Base-by-base conservation (phyloP, 192 early-diverging fungal genomes). In the Coemansia sp. region DNA sequence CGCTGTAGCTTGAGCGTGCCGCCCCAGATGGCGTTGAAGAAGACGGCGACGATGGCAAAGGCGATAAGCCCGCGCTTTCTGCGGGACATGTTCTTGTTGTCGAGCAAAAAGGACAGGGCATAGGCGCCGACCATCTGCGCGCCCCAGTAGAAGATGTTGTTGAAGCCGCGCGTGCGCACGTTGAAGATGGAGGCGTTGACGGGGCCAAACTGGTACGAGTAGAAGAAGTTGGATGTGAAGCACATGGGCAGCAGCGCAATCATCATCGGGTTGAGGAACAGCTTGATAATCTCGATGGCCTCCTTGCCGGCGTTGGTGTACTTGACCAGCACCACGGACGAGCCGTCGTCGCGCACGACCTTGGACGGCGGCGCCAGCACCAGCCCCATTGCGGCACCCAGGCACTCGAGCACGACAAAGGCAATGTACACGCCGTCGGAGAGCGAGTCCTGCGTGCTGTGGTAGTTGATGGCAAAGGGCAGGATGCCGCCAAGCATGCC, bases 181-280 rank as follows among this genome's bases (percentile, higher is more conserved):
- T 81, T 84, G 67, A 89, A 90, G 61, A 85, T 80, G 14, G 68
- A 69, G 9, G 78, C 86, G 60, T 90, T 87, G 65, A 85, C 78
- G 43, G 64, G 74, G 33, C 78, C 69, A 75, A 89, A 87, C 72
- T 92, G 88, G 73, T 90, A 90, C 5, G 83, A 81, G 73, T 92
- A 92, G 80, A 87, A 92, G 84, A 89, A 92, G 74, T 92, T 92
- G 50, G 84, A 85, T 17, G 81, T 81, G 58, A 85, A 66, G 77
- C 88, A 90, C 68, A 87, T 78, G 17, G 88, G 88, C 41, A 83
- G 69, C 46, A 92, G 64, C 34, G 73, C 38, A 11, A 89, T 23
- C 80, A 89, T 87, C 27, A 67, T 56, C 76, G 78, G 81, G 57
- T 88, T 72, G 22, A 64, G 50, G 62, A 86, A 83, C 43, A 87